Conservation (phyloP, 106 monocot species). For the Dendrobium catenatum region DNA sequence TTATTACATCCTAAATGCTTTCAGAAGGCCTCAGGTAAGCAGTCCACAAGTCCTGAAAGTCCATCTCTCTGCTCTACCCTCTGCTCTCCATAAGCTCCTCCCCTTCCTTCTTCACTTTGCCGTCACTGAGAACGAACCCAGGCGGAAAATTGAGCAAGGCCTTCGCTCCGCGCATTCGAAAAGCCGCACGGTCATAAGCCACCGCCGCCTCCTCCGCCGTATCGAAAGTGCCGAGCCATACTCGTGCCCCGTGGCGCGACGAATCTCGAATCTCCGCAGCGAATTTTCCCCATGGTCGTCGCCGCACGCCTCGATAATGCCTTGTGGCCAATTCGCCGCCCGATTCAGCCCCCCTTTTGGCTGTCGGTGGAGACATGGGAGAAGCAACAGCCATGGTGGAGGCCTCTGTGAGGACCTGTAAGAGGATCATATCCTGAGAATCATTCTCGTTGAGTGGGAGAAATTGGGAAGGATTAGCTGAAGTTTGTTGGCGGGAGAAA, state of each 20-base stretch:
- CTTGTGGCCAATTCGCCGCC: slow-evolving; percentile 5
- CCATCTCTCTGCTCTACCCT: background rate
- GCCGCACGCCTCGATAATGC: slow-evolving; percentile 67
- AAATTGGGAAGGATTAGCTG: background rate
- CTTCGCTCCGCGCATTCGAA: slow-evolving; percentile 55
- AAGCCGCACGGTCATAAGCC: slow-evolving; percentile 66
- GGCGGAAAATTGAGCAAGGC: slow-evolving; percentile 65
- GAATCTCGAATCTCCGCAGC: slow-evolving; percentile 93
- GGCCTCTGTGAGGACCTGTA: slow-evolving; percentile 56
- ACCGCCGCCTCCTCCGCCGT: slow-evolving; percentile 67
- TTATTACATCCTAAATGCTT: no score
- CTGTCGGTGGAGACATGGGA: background rate
- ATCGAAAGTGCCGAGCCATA: slow-evolving; percentile 75
- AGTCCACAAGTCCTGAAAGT: background rate
- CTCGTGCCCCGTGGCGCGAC: slow-evolving; percentile 41
- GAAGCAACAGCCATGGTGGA: slow-evolving; percentile 13
- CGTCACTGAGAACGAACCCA: slow-evolving; percentile 9
- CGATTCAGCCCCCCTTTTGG: background rate
- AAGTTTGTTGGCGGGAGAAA: slow-evolving; percentile 10
- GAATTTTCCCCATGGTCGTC: slow-evolving; percentile 85
- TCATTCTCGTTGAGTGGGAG: slow-evolving; percentile 69
- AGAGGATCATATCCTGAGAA: slow-evolving; percentile 65
- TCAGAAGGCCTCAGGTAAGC: background rate
- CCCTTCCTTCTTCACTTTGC: background rate
- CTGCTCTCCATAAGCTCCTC: no score